Base-by-base conservation (phyloP, 1,139 yeast genomes). In the Tardiomyces blankii region DNA sequence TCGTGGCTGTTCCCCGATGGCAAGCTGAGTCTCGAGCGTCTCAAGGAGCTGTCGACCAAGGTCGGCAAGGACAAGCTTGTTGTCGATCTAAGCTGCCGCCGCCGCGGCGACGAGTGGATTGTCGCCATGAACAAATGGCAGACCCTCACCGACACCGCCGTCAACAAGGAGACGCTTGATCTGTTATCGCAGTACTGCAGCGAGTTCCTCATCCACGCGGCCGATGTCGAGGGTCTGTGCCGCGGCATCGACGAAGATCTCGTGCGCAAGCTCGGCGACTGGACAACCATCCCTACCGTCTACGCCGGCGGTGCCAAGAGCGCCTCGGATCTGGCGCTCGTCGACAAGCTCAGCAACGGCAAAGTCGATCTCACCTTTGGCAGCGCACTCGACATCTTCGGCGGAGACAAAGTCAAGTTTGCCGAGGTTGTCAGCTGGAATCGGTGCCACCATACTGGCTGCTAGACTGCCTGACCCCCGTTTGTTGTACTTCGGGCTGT, bases 41-140 rank as follows among this genome's bases (percentile, higher is more conserved):
- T 89, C 50, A 55, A 63, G 28, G 51, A 56, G 14, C 64, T 87
- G 5, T 74, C 74, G 13, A 44, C 55, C 0, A 53, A 68, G 18
- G 79, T 86, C 11, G 93, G 95, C 0, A 77, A 72, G 48, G 74
- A 78, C 2, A 67, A 75, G 43, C 66, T 91, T n/a, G 86, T 88
- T n/a, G 83, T 88, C 44, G 97, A 91, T 63, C 72, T 89, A 55
- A 87, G 96, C 60, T 89, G 97, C 61, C 73, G 95, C 47, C 72
- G 74, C 32, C 57, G 56, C 1, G 54, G 56, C 2, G 69, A 65
- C 2, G 65, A 67, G 42, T 91, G 98, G 98, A 76, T 81, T 21
- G 97, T 93, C 7, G 96, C 97, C 4, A 91, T 88, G 79, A 88
- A 93, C 64, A 84, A 89, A 63, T 91, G 98, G 98, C 96, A 89